Conservation (phyloP, 192 early-diverging fungal species). For the Coemansia sp. region DNA sequence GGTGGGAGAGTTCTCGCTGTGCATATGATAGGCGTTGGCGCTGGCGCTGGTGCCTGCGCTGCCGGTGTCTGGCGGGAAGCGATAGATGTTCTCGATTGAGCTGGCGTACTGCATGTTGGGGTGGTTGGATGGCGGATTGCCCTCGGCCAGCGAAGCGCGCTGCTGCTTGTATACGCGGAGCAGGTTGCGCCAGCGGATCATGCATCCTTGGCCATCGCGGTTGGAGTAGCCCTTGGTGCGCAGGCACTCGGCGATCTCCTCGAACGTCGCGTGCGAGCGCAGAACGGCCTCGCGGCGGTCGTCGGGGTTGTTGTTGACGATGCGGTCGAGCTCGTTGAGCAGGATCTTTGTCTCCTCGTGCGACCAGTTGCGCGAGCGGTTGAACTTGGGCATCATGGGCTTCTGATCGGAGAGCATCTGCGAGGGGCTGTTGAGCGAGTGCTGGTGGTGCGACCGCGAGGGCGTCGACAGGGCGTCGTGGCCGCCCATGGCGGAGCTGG, state of each 20-base stretch:
- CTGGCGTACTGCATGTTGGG: conserved; percentile 44
- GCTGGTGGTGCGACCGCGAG: conserved; percentile 14
- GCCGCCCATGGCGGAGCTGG: conserved; percentile 46
- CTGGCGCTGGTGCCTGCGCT: not conserved
- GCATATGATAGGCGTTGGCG: conserved; percentile 26
- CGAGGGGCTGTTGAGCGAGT: conserved; percentile 22
- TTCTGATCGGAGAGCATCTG: conserved; percentile 38
- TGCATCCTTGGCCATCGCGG: conserved; percentile 54
- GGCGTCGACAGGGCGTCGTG: conserved; percentile 27
- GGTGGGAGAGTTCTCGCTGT: conserved; percentile 33
- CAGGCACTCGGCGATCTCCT: conserved; percentile 46
- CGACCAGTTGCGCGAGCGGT: conserved; percentile 55
- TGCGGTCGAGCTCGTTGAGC: conserved; percentile 50
- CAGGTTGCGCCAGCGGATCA: conserved; percentile 61
- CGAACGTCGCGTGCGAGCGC: conserved; percentile 47
- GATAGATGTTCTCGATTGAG: conserved; percentile 52
- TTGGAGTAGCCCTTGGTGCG: conserved; percentile 40
- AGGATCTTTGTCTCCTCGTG: conserved; percentile 50
- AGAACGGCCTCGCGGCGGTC: conserved; percentile 50
- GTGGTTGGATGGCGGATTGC: conserved; percentile 35
- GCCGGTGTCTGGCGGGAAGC: conserved; percentile 45
- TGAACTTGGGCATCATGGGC: conserved; percentile 55
- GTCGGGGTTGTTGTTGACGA: conserved; percentile 44
- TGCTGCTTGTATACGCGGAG: conserved; percentile 80
- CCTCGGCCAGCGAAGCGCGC: conserved; percentile 61